Evolutionary conservation across 2,329 filamentous ascomycete genomes (phyloP), one percentile per base, ranked within the genome.

Genomic region (Fusarium annulatum): DNA sequence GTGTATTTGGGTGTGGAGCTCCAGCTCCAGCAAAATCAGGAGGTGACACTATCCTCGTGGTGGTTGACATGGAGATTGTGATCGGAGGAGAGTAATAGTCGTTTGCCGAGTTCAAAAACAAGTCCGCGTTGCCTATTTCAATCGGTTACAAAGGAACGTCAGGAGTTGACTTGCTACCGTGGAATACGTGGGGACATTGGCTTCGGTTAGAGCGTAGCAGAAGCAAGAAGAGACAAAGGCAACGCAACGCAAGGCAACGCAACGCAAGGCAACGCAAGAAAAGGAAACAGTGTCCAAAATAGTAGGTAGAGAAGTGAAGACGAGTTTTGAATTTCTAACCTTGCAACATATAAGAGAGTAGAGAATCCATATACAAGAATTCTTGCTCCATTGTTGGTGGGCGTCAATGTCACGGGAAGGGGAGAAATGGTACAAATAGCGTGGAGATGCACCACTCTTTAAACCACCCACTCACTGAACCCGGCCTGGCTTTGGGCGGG

Each of bases 1-100:
- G 58, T 41, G 61, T 26, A 30, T 48, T 46, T 49, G 38, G 23
- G 21, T n/a, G 34, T 34, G 36, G 38, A 45, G 57, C 67, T 62
- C 64, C 49, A 61, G 64, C 46, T 60, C 65, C 67, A 59, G 66
- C 51, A 65, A 65, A 61, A 56, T 64, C 69, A 49, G 66, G 53
- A 57, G 74, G 60, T 53, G 74, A 68, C 28, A 72, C 64, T 58
- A 72, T 48, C 61, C 75, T 73, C 49, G 72, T 68, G 39, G 75
- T 71, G 55, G 72, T 69, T 45, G 76, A 70, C 76, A 78, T 78
- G 52, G 76, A 71, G 59, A 77, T 66, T 64, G 74, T 42, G 61
- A 71, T 67, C 55, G 75, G 69, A 62, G 73, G 52, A 67, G 63
- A 61, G 65, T 73, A 61, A 55, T 70, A 60, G 48, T 61, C 55